A percentile compares a stretch with the other conserved stretches of the same genome.
These are phyloP conservation scores for Pyricularia sp. DNA, from an alignment of 2,329 filamentous ascomycete genomes.

Conservation along the genomic window DNA sequence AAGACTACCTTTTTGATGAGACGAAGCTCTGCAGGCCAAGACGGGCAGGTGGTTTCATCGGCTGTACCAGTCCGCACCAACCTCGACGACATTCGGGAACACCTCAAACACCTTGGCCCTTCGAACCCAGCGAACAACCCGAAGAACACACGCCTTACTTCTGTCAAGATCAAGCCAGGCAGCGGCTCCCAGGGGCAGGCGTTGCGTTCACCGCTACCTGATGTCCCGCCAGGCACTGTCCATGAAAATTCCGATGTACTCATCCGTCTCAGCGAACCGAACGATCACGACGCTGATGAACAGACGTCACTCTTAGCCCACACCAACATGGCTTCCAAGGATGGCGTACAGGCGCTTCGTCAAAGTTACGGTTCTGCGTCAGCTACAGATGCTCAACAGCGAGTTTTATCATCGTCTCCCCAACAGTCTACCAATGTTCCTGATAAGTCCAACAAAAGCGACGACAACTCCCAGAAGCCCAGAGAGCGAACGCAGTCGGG, in stretches of 20 bases:
- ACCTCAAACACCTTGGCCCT: conserved; percentile 56
- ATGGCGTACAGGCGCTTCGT: conserved; percentile 54
- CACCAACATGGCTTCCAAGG: conserved; percentile 45
- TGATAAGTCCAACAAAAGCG: neutral
- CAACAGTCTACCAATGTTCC: conserved; percentile 5
- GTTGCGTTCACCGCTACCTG: conserved; percentile 3
- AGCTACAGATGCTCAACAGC: conserved; percentile 5
- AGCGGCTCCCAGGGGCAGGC: conserved; percentile 6
- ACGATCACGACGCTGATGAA: conserved; percentile 23
- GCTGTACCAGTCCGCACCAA: conserved; percentile 50
- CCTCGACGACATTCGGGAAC: conserved; percentile 52
- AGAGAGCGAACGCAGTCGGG: neutral
- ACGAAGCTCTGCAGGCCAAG: conserved; percentile 43
- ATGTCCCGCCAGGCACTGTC: conserved; percentile 9
- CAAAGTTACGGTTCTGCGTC: conserved; percentile 41
- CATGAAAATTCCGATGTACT: conserved; percentile 1
- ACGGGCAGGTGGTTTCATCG: conserved; percentile 37
- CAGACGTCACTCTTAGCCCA: conserved; percentile 35
- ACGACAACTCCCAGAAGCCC: neutral
- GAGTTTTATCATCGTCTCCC: neutral
- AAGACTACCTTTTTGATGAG: conserved; percentile 52
- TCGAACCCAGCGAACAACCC: conserved; percentile 59
- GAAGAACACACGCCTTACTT: conserved; percentile 49
- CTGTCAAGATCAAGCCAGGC: conserved; percentile 57
- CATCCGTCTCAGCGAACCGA: conserved; percentile 8